Base-by-base conservation (phyloP, 345 rosid species). In the Populus davidiana region DNA sequence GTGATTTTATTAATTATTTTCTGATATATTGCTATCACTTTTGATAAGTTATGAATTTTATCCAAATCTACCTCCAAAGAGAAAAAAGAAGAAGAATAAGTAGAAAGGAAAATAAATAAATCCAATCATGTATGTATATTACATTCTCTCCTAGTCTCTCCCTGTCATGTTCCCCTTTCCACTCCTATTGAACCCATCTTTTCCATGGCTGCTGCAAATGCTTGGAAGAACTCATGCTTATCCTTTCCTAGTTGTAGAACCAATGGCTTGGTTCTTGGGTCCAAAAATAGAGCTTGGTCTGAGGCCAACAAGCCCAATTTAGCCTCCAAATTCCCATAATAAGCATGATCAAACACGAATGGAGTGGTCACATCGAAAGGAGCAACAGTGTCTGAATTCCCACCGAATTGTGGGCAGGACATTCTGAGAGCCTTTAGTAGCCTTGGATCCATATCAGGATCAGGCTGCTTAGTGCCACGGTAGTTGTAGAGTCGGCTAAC, bases 341-440 rank as follows among this genome's bases (percentile, higher is more conserved):
- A 92, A 2, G 91, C 86, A 33, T 91, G 88, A 67, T 91, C 97
- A 43, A 92, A 92, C 71, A 75, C 41, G 72, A 94, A 94, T 0
- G 97, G 97, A 2, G 96, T 94, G 11, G 90, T 89, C 0, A 88
- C 86, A 62, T 94, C 98, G 33, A 94, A 87, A 0, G 97, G 95
- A 18, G 83, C 92, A 7, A 89, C 84, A 2, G 89, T 81, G 47
- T 89, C 91, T 2, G 65, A 23, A 33, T 85, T 89, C 35, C 93
- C 85, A 2, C 93, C 92, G 20, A 27, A 78, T 8, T 23, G 88
- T 0, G 96, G 94, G 81, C 96, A 94, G 1, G 91, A 83, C 93
- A 92, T 88, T 29, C 78, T 87, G 5, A 94, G 81, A n/a, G 90
- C 89, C 85, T 90, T 94, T 0, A 91, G 82, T 23, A 94, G 81